Evolutionary conservation across 2,329 filamentous ascomycete genomes (phyloP).

Genomic region (Aspergillus neoniger): DNA sequence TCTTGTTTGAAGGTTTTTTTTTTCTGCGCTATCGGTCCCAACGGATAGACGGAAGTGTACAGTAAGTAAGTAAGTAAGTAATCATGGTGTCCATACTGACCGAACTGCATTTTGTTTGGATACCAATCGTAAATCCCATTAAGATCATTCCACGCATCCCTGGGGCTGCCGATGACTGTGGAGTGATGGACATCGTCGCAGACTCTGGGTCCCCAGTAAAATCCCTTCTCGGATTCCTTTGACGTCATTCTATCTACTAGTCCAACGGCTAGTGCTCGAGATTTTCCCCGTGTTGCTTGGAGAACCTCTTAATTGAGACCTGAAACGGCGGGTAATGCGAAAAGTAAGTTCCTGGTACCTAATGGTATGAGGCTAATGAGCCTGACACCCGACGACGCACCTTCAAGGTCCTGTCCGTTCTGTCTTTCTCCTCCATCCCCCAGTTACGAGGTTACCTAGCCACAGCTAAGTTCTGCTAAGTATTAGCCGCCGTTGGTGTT

Average conservation of each 20-base stretch:
- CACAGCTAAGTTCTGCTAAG: neutral
- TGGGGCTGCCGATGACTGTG: neutral
- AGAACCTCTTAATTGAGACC: neutral
- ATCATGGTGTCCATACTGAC: neutral
- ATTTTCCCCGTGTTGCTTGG: constrained; percentile 1
- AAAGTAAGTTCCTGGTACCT: constrained; percentile 8
- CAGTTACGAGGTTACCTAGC: neutral
- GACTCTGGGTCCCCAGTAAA: neutral
- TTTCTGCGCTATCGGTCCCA: neutral
- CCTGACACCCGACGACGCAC: neutral
- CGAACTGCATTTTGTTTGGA: neutral
- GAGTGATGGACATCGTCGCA: neutral
- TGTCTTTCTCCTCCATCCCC: neutral
- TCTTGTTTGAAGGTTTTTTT: neutral
- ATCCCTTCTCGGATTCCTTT: constrained; percentile 11
- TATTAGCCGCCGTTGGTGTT: neutral
- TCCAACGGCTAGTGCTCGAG: constrained; percentile 5
- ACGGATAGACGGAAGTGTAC: neutral
- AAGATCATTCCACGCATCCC: neutral
- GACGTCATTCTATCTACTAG: constrained; percentile 14
- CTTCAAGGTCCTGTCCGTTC: neutral
- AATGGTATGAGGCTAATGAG: constrained; percentile 4
- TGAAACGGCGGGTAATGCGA: constrained; percentile 9
- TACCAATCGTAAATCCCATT: neutral
- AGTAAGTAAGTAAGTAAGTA: neutral